Percentiles rank a stretch among this genome's conserved stretches.
phyloP scores from a whole-genome alignment of 345 rosid genomes.

The Lumnitzera racemosa region DNA sequence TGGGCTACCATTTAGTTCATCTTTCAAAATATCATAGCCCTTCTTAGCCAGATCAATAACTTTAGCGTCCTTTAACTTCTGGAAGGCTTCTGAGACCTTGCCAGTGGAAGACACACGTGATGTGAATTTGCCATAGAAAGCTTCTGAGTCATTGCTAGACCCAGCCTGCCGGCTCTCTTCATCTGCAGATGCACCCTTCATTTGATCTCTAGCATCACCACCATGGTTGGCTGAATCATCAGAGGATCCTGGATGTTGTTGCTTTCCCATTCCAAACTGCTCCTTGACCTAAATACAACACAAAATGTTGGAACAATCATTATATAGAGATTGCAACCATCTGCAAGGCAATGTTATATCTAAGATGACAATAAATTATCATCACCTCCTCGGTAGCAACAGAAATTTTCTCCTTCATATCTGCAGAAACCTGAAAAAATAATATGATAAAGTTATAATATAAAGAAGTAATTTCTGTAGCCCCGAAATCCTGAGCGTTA shows the following conservation, averaged over 20 bases:
- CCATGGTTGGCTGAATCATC: constrained; percentile 35
- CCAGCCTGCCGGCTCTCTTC: constrained; percentile 40
- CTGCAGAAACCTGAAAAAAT: constrained; percentile 64
- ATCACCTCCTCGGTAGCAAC: constrained; percentile 85
- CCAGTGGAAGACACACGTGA: constrained; percentile 46
- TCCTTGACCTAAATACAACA: constrained; percentile 65
- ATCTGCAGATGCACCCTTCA: constrained; percentile 37
- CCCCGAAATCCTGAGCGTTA: not conserved
- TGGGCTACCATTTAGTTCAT: constrained; percentile 62
- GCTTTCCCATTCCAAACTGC: constrained; percentile 45
- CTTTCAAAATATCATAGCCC: constrained; percentile 83
- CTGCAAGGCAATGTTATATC: not conserved
- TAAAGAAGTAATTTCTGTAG: constrained; percentile 3
- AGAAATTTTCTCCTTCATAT: constrained; percentile 65
- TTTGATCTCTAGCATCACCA: constrained; percentile 22
- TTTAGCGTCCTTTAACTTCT: constrained; percentile 61
- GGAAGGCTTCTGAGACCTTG: constrained; percentile 49
- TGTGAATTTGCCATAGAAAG: constrained; percentile 64
- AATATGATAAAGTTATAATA: not conserved
- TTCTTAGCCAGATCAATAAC: constrained; percentile 73
- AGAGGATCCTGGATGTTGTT: constrained; percentile 35
- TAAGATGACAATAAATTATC: constrained; percentile 1
- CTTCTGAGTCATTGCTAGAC: constrained; percentile 32
- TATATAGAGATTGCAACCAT: too few relatives aligned
- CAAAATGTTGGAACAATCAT: too few relatives aligned